Conservation (phyloP, 1,284 basidiomycete species). For the Neotropicomus parvogracilis region DNA sequence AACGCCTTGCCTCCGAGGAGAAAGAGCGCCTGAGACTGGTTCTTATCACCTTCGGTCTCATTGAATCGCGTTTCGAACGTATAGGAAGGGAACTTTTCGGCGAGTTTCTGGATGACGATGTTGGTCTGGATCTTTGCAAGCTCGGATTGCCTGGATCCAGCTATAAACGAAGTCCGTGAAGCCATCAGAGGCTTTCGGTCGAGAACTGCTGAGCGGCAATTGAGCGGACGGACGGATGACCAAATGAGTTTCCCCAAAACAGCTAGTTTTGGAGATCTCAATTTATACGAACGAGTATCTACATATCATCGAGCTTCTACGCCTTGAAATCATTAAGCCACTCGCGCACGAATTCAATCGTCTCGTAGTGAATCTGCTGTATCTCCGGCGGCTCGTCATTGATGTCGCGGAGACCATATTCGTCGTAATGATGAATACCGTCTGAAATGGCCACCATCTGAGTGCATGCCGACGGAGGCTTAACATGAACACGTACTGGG, state of each 20-base stretch:
- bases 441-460: conserved; percentile 38
- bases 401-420: conserved; percentile 72
- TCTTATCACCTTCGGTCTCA: conserved; percentile 89
- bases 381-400: conserved; percentile 76
- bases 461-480: neutral
- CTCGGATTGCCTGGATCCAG: conserved; percentile 84
- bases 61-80: conserved; percentile 78
- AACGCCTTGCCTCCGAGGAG: conserved; percentile 82
- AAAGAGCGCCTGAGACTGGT: conserved; percentile 80
- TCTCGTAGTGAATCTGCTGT: conserved; percentile 74
- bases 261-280: too few species aligned
- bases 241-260: too few species aligned
- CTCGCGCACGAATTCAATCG: conserved; percentile 73
- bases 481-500: conserved; percentile 50
- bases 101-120: conserved; percentile 60
- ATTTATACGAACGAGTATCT: neutral
- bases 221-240: too few species aligned
- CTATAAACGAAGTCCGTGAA: conserved; percentile 42
- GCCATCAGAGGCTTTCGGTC: conserved; percentile 14
- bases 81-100: conserved; percentile 43
- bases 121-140: conserved; percentile 88
- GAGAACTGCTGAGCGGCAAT: too few species aligned
- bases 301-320: conserved; percentile 5
- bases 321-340: conserved; percentile 72
- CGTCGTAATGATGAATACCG: conserved; percentile 89